phyloP scores from a whole-genome alignment of 2,329 filamentous ascomycete species.

The Zymoseptoria tritici region DNA sequence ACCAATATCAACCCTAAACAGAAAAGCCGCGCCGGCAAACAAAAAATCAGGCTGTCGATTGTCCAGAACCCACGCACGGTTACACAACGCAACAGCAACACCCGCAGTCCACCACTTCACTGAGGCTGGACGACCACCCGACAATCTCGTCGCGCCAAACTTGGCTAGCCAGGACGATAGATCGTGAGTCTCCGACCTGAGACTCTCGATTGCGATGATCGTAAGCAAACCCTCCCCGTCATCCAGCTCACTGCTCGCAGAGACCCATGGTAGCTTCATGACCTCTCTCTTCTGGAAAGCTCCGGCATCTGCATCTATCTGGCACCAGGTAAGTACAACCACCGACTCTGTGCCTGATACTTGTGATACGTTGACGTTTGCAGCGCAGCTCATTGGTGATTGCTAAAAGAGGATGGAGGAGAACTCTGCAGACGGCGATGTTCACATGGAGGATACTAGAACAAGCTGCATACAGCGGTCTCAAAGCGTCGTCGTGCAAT shows the following conservation, averaged over 20 bases:
- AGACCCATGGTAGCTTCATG: neutral
- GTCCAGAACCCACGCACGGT: no score
- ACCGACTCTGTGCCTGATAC: neutral
- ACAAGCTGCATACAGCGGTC: neutral
- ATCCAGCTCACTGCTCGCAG: neutral
- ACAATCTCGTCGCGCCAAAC: no score
- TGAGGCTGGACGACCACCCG: no score
- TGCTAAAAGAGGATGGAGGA: neutral
- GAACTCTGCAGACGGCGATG: neutral
- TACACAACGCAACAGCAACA: no score
- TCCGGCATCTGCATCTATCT: no score
- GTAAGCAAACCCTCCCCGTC: neutral
- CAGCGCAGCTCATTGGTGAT: neutral
- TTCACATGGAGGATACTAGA: neutral
- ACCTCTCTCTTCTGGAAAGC: neutral
- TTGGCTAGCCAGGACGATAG: no score
- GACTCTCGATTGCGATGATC: neutral
- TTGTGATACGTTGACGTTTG: neutral
- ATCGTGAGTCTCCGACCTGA: no score
- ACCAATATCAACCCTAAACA: neutral
- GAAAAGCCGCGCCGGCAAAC: neutral
- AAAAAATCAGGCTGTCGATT: neutral
- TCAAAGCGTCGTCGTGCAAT: neutral
- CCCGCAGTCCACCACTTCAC: no score
- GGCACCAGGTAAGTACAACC: neutral